Conservation (phyloP, 1,284 basidiomycete genomes). For the Cerioporus squamosus region DNA sequence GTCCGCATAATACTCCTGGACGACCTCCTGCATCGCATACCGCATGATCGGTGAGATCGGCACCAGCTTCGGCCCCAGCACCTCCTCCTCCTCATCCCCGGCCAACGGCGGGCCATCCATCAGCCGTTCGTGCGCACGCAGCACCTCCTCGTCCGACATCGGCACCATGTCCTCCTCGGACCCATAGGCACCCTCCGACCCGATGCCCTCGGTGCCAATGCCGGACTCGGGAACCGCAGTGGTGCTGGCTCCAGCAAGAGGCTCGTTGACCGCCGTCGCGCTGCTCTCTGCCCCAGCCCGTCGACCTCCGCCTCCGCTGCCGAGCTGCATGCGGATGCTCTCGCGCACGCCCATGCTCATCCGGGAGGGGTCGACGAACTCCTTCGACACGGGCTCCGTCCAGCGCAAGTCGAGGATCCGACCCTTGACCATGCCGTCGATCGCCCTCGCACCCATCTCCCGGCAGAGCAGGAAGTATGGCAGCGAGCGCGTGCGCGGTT, state of each 20-base stretch:
- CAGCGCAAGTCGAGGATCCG: conserved; percentile 76
- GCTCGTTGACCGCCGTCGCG: conserved; percentile 40
- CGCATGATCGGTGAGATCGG: conserved; percentile 79
- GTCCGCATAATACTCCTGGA: conserved; percentile 78
- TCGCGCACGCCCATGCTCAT: conserved; percentile 33
- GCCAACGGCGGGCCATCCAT: conserved; percentile 30
- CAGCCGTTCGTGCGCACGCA: conserved; percentile 34
- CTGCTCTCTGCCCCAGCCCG: conserved; percentile 38
- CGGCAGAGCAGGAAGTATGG: conserved; percentile 80
- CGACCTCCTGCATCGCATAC: conserved; percentile 78
- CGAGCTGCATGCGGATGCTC: conserved; percentile 38
- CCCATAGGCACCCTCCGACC: conserved; percentile 19
- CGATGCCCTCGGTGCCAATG: conserved; percentile 8
- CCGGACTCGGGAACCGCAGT: not conserved
- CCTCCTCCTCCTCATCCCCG: conserved; percentile 53
- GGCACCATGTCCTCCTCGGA: conserved; percentile 39
- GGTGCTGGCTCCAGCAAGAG: not conserved
- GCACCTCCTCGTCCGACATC: conserved; percentile 36
- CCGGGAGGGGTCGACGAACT: conserved; percentile 32
- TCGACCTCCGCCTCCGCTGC: not conserved
- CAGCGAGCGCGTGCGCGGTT: conserved; percentile 60
- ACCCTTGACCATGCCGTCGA: conserved; percentile 81
- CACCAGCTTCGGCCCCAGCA: conserved; percentile 73
- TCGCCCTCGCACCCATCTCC: conserved; percentile 75
- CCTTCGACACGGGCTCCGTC: conserved; percentile 67